Evolutionary conservation across 78 protist species (phyloP), one percentile per base, ranked within the genome.

Genomic region (Dictyostelium purpureum): DNA sequence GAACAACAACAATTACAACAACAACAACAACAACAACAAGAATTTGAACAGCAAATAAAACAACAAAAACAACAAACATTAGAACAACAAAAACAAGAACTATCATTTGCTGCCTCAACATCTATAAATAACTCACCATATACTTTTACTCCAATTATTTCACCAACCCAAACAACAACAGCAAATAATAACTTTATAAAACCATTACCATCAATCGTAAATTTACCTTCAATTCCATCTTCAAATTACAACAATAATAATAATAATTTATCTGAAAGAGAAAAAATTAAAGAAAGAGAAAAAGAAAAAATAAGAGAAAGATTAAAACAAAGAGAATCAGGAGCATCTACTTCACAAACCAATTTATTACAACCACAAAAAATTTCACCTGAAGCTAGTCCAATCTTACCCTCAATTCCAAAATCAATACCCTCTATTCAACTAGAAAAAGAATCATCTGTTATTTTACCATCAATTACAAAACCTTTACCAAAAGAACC

Each of bases 251-350:
- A 57, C 9, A 57, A 7, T 57, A 71, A 42, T 19, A 42, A 40
- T n/a, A 40, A 42, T 43, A 71, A 43, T 71, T 38, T 57, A 73
- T 73, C 92, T 14, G 92, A 85, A 38, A 70, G 92, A 70, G 92
- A 85, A 47, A 85, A 54, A 38, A 38, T 61, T 42, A 85, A 85
- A 61, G 92, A 85, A 61, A 70, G 92, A 74, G 92, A 85, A 59
- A 85, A 59, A 24, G 92, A 85, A 73, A 85, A 85, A 82, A 85
- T 85, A 21, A 85, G 82, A 73, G 92, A 85, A 45, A 73, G 57
- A 31, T 43, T 70, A 35, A 85, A 73, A 24, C 92, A 74, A 59
- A 85, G 92, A 85, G 92, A 85, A 59, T 33, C 61, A 18, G 65
- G 88, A 33, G 2, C 70, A 10, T 21, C 47, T 28, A 51, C n/a